Percentiles rank a stretch among this genome's conserved stretches.
Conservation (phyloP, 768 basidiomycete species). For the Rhizopogon sp. region DNA sequence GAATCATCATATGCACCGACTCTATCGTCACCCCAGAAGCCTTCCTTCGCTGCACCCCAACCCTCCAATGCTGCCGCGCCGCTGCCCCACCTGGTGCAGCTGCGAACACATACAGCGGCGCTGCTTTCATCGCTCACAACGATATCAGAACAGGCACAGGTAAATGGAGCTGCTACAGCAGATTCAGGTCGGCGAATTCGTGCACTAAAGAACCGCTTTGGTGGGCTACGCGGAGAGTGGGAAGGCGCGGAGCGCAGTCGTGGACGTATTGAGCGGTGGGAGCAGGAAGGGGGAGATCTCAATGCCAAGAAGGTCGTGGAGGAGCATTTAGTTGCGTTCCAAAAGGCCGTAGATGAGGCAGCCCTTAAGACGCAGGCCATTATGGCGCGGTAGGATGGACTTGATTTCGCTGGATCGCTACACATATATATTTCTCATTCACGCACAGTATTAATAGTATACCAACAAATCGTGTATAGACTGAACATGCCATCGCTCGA, state of each 20-base stretch:
- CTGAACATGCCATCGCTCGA: background rate
- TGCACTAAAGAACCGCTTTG: constrained; percentile 77
- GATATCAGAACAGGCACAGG: constrained; percentile 85
- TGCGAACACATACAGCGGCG: constrained; percentile 71
- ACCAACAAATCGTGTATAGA: background rate
- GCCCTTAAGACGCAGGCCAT: constrained; percentile 75
- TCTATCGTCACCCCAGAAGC: constrained; percentile 46
- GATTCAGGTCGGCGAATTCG: constrained; percentile 86
- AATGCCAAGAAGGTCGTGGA: constrained; percentile 46
- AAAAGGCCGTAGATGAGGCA: constrained; percentile 66
- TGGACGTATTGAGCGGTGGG: constrained; percentile 75
- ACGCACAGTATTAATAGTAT: background rate
- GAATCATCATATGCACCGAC: constrained; percentile 35
- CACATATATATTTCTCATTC: constrained; percentile 1
- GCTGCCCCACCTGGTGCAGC: constrained; percentile 42
- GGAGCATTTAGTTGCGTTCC: constrained; percentile 75
- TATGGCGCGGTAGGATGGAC: constrained; percentile 48
- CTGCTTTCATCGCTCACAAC: constrained; percentile 70
- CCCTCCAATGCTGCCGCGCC: constrained; percentile 18
- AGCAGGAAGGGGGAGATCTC: constrained; percentile 48
- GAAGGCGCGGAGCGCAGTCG: constrained; percentile 83
- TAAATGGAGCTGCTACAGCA: constrained; percentile 78
- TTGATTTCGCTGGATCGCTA: background rate
- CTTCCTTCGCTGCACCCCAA: constrained; percentile 49
- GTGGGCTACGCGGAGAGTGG: constrained; percentile 76